Base-by-base conservation (phyloP, 1,139 yeast species). In the Maudiozyma humilis region DNA sequence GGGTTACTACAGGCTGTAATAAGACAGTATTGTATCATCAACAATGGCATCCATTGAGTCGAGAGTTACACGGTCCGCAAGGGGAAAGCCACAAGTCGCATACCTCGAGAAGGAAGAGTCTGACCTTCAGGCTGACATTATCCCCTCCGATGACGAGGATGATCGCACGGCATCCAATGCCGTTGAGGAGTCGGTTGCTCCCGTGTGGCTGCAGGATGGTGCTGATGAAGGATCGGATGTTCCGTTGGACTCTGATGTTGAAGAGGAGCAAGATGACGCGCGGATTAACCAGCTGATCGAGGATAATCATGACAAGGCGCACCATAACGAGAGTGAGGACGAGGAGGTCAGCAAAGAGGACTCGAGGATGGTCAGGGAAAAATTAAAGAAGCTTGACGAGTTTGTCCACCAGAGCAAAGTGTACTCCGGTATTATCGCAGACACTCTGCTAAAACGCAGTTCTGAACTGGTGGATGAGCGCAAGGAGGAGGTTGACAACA, bases 361-460 rank as follows among this genome's bases (percentile, higher is more conserved):
- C 39, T 49, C 51, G 17, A 50, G 44, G 3, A 51, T 55, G n/a
- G 52, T 62, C 2, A 52, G 63, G 30, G 43, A 61, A 20, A 83
- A 85, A 56, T 65, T 86, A 39, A 73, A 75, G 44, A 70, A 86
- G 46, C 67, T 89, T 42, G 75, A 83, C 52, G 79, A 76, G 40
- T 69, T 89, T 53, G 87, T 89, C 17, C 82, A 83, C 56, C 82
- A 83, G 58, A 84, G 95, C 16, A 88, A 86, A 59, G 74, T 87
- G 2, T 89, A 85, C 63, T 83, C 96, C 1, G 75, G 79, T 48
- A 86, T 88, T 52, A 81, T 89, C 44, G 79, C 93, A 2, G 89
- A 86, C 44, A 81, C 88, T 25, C 71, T 88, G 43, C 59, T 79
- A 42, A 78, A 75, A 49, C 67, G 73, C 42, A 64, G 60, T 30